Evolutionary conservation across 1,139 yeast genomes (phyloP), one percentile per base, ranked within the genome.

Genomic region (Dujonia santamariae): DNA sequence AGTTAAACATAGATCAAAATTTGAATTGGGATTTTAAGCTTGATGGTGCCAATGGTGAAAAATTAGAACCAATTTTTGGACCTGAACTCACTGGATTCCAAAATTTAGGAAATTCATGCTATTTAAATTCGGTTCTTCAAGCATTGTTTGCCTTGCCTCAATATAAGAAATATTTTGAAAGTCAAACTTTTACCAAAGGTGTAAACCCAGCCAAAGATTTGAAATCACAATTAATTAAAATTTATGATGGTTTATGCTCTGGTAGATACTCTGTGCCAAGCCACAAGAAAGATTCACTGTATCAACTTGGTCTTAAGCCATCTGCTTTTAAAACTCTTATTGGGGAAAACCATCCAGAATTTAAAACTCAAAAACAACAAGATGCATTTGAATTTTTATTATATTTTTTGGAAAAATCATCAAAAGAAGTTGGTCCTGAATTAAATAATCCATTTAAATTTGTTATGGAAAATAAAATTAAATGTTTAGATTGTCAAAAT

Each of bases 21-120:
- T 54, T 87, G 60, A 84, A 82, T 48, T 94, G 97, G 97, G 95
- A 90, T 43, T 92, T 94, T 56, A 77, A 78, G 40, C 75, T 90
- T 75, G 81, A 80, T 21, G 81, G 81, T 29, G 78, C 79, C 3
- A 67, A 78, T 41, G 97, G 97, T 16, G 76, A 75, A 30, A 72
- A 73, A 32, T 61, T 85, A 31, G 53, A 59, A 14, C 87, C 90
- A 0, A 62, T 87, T 1, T 80, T 69, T 60, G 95, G 92, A 2
- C 55, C 74, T 26, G 82, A 79, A 5, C 61, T 83, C 37, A 81
- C 95, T 1, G 99, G 98, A 0, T 61, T 94, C 52, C 78, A 81
- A 45, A 92, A 92, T 54, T 61, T 92, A 43, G 99, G 99, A 3
- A 92, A 92, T 51, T 84, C 96, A 0, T 92, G 99, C 59, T 92